Base-by-base conservation (phyloP, 331 rosid genomes). In the Pyracantha coccinea region DNA sequence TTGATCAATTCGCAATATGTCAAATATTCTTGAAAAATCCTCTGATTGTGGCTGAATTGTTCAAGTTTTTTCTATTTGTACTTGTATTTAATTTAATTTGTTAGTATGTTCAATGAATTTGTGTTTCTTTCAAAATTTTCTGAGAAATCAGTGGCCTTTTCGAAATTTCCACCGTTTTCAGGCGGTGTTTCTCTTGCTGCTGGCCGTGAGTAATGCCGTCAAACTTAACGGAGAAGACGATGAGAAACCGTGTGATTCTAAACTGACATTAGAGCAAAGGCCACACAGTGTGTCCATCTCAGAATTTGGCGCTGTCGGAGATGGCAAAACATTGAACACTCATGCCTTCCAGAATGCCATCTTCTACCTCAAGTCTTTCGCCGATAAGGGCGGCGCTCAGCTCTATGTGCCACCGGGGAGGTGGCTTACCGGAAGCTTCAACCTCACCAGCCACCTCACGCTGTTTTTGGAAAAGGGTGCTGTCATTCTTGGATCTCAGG, bases 311-410 rank as follows among this genome's bases (percentile, higher is more conserved):
- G 99, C 99, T 1, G 96, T 95, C 80, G 99, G 97, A 62, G 98
- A 95, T 80, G 99, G 99, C 23, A 88, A 84, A 78, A 90, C 99
- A 76, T 76, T 88, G 62, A 95, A 95, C 72, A 95, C 99, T 7
- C 66, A 89, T 20, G 98, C 98, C 60, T 92, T 95, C 75, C 99
- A 92, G 84, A 95, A 95, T 83, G 99, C 99, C 69, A 78, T 95
- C 52, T 95, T 95, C 84, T 95, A 95, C 76, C 96, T 95, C 75
- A 95, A 92, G 84, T 95, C 99, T 25, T 95, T 95, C 57, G 94
- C 98, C 53, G 99, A 95, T 70, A 95, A 95, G 82, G 99, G 99
- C 12, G 99, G 99, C 1, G 99, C 99, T 69, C 99, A 95, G 95
- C 96, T 95, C 8, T 95, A 95, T n/a, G 93, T 95, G 8, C 99